phyloP scores from a whole-genome alignment of 2,329 filamentous ascomycete genomes.

The Cladosporium austrohemisphaericum region DNA sequence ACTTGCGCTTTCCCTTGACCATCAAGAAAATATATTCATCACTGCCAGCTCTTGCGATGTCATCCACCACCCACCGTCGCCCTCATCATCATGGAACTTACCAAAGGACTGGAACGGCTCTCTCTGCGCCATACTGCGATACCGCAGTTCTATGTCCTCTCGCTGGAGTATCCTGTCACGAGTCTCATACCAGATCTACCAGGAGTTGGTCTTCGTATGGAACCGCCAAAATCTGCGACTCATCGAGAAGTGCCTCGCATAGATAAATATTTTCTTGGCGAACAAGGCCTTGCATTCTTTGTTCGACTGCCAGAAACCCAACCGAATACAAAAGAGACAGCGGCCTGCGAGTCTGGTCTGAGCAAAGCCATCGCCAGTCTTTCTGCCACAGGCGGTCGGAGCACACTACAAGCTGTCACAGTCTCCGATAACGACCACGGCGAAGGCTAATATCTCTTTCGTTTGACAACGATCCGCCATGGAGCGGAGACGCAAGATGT shows the following conservation, averaged over 20 bases:
- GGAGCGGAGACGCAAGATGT: background rate
- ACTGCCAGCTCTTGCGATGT: too few relatives aligned
- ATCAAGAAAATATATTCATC: too few relatives aligned
- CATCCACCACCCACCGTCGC: too few relatives aligned
- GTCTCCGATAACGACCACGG: background rate
- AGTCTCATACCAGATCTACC: background rate
- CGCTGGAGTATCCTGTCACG: background rate
- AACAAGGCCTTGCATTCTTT: background rate
- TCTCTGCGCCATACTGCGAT: background rate
- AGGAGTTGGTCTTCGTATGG: background rate
- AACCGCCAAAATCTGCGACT: background rate
- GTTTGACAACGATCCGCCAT: background rate
- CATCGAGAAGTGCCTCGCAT: background rate
- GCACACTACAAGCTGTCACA: constrained; percentile 1
- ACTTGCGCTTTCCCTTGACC: too few relatives aligned
- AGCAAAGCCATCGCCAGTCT: background rate
- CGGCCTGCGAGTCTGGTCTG: too few relatives aligned
- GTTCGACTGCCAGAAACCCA: background rate
- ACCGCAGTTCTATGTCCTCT: background rate
- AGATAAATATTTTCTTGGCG: background rate
- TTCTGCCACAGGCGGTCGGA: background rate
- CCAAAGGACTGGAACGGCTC: background rate
- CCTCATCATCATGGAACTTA: constrained; percentile 2
- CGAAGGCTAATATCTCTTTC: background rate
- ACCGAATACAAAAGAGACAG: too few relatives aligned